phyloP scores from a whole-genome alignment of 805 yeast species.

The Grigorovia jiainica region DNA sequence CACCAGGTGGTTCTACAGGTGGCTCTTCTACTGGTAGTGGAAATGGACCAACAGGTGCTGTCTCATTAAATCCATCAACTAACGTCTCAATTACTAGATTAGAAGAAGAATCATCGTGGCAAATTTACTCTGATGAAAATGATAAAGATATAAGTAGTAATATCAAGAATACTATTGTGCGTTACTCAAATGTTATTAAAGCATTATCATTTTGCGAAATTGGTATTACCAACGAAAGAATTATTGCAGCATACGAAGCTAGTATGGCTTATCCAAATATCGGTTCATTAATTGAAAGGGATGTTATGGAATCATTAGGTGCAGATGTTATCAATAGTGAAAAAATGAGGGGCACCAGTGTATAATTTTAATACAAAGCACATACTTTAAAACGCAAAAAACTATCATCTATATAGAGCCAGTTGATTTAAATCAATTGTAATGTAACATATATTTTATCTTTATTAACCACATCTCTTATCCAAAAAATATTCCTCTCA shows the following conservation, averaged over 20 bases:
- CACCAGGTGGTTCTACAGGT: slow-evolving; percentile 21
- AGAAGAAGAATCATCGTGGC: slow-evolving; percentile 91
- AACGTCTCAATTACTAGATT: slow-evolving; percentile 68
- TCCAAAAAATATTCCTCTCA: slow-evolving; percentile 32
- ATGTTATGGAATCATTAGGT: slow-evolving; percentile 64
- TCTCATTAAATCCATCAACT: slow-evolving; percentile 24
- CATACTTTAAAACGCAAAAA: too few relatives aligned
- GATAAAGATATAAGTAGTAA: slow-evolving; percentile 53
- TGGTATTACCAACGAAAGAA: slow-evolving; percentile 75
- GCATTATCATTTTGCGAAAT: slow-evolving; percentile 79
- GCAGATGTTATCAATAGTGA: slow-evolving; percentile 61
- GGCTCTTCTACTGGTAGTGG: slow-evolving; percentile 11
- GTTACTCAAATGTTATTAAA: slow-evolving; percentile 76
- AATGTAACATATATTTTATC: slow-evolving; percentile 2
- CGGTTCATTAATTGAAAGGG: slow-evolving; percentile 65
- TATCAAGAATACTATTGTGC: slow-evolving; percentile 62
- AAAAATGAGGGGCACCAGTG: slow-evolving; percentile 72
- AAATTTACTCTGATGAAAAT: slow-evolving; percentile 85
- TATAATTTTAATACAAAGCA: too few relatives aligned
- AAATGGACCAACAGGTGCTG: slow-evolving; percentile 30
- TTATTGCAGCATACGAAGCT: slow-evolving; percentile 79
- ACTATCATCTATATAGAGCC: not conserved
- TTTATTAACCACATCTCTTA: slow-evolving; percentile 40
- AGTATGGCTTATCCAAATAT: slow-evolving; percentile 66
- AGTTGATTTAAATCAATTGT: not conserved